Conservation (phyloP, 2,329 filamentous ascomycete species). For the Berkeleyomyces rouxiae region DNA sequence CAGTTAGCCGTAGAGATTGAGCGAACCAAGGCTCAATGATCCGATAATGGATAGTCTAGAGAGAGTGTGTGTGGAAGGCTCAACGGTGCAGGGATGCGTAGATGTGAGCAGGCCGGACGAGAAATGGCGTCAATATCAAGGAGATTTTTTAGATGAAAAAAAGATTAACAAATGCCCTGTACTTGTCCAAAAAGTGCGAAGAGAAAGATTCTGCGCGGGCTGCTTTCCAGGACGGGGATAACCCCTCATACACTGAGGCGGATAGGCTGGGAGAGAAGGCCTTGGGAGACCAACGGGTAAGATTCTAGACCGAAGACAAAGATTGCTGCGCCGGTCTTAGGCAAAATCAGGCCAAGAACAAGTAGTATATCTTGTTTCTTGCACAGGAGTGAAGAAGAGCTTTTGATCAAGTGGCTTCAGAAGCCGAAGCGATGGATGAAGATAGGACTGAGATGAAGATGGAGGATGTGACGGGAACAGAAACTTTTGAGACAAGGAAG, state of each 20-base stretch:
- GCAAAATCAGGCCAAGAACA: background rate
- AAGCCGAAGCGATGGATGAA: background rate
- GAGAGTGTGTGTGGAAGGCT: background rate
- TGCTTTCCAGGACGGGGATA: constrained; percentile 10
- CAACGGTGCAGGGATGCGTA: background rate
- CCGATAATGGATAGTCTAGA: constrained; percentile 5
- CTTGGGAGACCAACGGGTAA: constrained; percentile 5
- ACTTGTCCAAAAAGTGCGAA: constrained; percentile 4
- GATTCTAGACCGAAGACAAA: background rate
- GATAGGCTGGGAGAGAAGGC: constrained; percentile 2
- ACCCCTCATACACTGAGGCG: constrained; percentile 11
- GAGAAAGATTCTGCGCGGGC: constrained; percentile 10
- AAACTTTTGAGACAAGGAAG: background rate
- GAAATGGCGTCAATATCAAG: background rate
- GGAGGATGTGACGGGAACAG: background rate
- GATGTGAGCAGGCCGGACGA: background rate
- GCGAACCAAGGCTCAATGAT: constrained; percentile 1
- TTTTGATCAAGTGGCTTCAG: background rate
- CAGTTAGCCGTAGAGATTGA: constrained; percentile 1
- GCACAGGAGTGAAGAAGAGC: background rate
- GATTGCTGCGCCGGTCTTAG: background rate
- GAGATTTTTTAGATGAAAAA: background rate
- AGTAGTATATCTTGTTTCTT: background rate
- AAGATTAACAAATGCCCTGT: background rate
- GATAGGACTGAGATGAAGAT: background rate